phyloP scores from a whole-genome alignment of 2,329 filamentous ascomycete species.

The Fusarium musae region DNA sequence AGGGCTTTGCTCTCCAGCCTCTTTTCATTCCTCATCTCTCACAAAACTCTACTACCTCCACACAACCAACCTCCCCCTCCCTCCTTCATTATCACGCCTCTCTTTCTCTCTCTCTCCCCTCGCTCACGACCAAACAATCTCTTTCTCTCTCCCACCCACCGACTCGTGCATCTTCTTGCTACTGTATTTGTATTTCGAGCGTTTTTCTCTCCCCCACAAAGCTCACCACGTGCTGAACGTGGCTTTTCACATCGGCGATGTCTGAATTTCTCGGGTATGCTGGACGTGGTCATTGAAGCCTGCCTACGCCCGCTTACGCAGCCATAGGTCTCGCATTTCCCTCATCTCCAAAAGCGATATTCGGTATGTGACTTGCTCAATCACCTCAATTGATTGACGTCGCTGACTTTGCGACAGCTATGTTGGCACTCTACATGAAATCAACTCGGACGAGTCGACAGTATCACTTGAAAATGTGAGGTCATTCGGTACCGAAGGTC shows the following conservation, averaged over 20 bases:
- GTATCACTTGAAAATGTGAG: slow-evolving; percentile 97
- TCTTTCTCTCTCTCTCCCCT: not conserved
- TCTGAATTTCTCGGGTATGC: slow-evolving; percentile 71
- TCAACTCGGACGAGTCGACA: slow-evolving; percentile 96
- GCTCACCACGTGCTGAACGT: slow-evolving; percentile 57
- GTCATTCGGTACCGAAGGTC: slow-evolving; percentile 93
- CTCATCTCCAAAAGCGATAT: slow-evolving; percentile 98
- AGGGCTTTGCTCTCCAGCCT: slow-evolving; percentile 47
- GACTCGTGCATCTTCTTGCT: slow-evolving; percentile 32
- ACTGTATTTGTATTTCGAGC: slow-evolving; percentile 37
- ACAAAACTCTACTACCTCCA: slow-evolving; percentile 49
- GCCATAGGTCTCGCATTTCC: slow-evolving; percentile 85
- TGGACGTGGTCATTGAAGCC: slow-evolving; percentile 41
- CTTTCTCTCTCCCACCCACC: slow-evolving; percentile 22
- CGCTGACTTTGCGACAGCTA: slow-evolving; percentile 71
- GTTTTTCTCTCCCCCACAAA: slow-evolving; percentile 31
- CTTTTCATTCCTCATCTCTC: slow-evolving; percentile 45
- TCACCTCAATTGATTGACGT: slow-evolving; percentile 3
- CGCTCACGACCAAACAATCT: slow-evolving; percentile 13
- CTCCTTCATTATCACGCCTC: slow-evolving; percentile 28
- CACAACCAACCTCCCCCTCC: slow-evolving; percentile 44
- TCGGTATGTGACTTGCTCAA: slow-evolving; percentile 69
- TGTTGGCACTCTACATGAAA: slow-evolving; percentile 94
- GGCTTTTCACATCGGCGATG: slow-evolving; percentile 56
- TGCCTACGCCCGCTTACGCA: slow-evolving; percentile 49